Evolutionary conservation across 1,284 basidiomycete genomes (phyloP).

Genomic region (Inonotus hispidus): DNA sequence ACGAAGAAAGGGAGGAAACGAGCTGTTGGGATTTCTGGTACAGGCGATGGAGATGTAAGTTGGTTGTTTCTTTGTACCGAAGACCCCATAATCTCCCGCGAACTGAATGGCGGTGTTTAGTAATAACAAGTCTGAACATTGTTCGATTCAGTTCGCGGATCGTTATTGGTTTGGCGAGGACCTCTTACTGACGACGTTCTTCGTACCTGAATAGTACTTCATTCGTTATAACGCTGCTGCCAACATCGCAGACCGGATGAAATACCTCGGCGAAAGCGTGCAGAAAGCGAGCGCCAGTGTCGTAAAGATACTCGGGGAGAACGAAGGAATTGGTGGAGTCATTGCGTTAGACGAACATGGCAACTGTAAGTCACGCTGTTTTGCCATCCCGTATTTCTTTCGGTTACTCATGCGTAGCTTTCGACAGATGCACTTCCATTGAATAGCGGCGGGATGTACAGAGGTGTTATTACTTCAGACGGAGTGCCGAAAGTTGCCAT

Average conservation of each 20-base stretch:
- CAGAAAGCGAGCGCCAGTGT: constrained; percentile 47
- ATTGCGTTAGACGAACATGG: constrained; percentile 64
- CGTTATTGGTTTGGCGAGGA: too few species aligned
- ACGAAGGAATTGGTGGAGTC: constrained; percentile 64
- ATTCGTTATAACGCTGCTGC: constrained; percentile 65
- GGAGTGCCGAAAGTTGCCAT: constrained; percentile 69
- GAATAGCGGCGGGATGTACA: constrained; percentile 76
- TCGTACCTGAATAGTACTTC: constrained; percentile 50
- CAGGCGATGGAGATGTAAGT: constrained; percentile 77
- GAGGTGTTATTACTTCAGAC: constrained; percentile 65
- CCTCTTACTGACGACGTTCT: too few species aligned
- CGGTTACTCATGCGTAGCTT: background rate
- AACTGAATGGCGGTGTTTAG: background rate
- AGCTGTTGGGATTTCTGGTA: constrained; percentile 77
- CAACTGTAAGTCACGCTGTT: constrained; percentile 40
- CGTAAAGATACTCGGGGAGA: constrained; percentile 47
- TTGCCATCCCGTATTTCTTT: background rate
- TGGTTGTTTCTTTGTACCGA: background rate
- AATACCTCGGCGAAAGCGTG: constrained; percentile 52
- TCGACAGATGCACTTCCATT: constrained; percentile 59
- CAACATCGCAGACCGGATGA: constrained; percentile 63
- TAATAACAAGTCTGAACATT: background rate
- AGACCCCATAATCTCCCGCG: background rate
- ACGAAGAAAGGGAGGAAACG: constrained; percentile 30
- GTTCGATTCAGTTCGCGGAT: background rate